Evolutionary conservation across 352 stramenopile species (phyloP), one percentile per base, ranked within the genome.

Genomic region (Hyaloperonospora brassicae): DNA sequence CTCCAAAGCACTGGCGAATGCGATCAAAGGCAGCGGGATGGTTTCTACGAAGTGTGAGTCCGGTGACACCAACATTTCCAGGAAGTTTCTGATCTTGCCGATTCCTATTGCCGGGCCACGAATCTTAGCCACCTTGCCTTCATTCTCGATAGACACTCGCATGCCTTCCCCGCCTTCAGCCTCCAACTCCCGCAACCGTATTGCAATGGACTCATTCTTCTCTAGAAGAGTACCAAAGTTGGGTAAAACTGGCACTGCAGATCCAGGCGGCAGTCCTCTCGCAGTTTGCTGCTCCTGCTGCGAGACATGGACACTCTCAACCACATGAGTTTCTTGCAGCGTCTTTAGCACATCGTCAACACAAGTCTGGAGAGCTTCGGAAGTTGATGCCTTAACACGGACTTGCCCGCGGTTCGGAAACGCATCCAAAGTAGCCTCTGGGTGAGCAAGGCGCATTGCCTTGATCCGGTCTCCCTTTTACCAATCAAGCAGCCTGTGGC

Each of bases 391-490:
- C 54, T 91, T 89, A 27, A 91, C 73, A 6, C 81, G 81, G 4
- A 91, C 78, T 36, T 86, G 69, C 10, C 80, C 78, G 45, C 78
- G 75, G 24, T 68, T 72, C n/a, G 73, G 70, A 60, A 87, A 91
- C 23, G 77, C 78, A 25, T 87, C 76, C n/a, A 91, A 46, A 21
- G 47, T 85, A 7, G 78, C 79, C 7, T 85, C 75, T 1, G 76
- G 78, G 51, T 87, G 76, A 36, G 63, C 70, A 49, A 71, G 61
- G 23, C 81, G 81, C 52, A 91, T 59, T 12, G 76, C 41, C 41
- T 88, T 88, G 47, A 91, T 91, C 36, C 79, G 76, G 48, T 91
- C 81, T 30, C 81, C 81, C 62, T 91, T 91, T 86, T 86, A 8
- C 81, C 81, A 22, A 91, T 91, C 47, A 91, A 60, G 35, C 79